A percentile compares a stretch with the other conserved stretches of the same genome.
Evolutionary conservation across 2,329 filamentous ascomycete genomes (phyloP).

Genomic region (Sphaerulina vaccinii): DNA sequence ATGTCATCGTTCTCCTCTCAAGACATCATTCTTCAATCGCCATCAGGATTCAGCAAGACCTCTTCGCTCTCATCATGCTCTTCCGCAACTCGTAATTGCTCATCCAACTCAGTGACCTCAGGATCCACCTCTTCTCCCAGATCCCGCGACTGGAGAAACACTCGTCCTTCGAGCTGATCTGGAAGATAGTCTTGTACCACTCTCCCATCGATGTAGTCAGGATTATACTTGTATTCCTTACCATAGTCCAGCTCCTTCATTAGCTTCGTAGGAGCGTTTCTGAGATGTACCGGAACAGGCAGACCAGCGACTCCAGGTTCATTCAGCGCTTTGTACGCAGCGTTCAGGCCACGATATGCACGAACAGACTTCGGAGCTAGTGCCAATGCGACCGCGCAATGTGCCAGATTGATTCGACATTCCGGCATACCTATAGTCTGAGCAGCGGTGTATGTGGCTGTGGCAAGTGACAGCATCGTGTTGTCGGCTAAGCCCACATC

Average conservation of each 20-base stretch:
- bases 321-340: slow-evolving; percentile 72
- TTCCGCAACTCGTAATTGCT: slow-evolving; percentile 23
- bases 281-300: slow-evolving; percentile 80
- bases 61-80: slow-evolving; percentile 23
- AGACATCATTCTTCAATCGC: slow-evolving; percentile 2
- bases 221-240: slow-evolving; percentile 93
- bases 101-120: slow-evolving; percentile 30
- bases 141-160: slow-evolving; percentile 77
- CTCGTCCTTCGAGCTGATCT: slow-evolving; percentile 65
- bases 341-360: slow-evolving; percentile 78
- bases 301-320: slow-evolving; percentile 81
- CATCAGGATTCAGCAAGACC: slow-evolving; percentile 8
- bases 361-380: slow-evolving; percentile 83
- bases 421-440: slow-evolving; percentile 96
- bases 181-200: slow-evolving; percentile 92
- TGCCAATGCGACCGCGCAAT: slow-evolving; percentile 77
- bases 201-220: slow-evolving; percentile 77
- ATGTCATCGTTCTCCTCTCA: not conserved
- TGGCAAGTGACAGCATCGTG: slow-evolving; percentile 77
- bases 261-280: slow-evolving; percentile 86
- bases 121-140: slow-evolving; percentile 76
- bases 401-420: slow-evolving; percentile 85
- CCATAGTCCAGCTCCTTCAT: slow-evolving; percentile 94
- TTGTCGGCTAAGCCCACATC: slow-evolving; percentile 91
- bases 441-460: slow-evolving; percentile 78